phyloP scores from a whole-genome alignment of 768 basidiomycete species.

The Tephrocybe rancida region DNA sequence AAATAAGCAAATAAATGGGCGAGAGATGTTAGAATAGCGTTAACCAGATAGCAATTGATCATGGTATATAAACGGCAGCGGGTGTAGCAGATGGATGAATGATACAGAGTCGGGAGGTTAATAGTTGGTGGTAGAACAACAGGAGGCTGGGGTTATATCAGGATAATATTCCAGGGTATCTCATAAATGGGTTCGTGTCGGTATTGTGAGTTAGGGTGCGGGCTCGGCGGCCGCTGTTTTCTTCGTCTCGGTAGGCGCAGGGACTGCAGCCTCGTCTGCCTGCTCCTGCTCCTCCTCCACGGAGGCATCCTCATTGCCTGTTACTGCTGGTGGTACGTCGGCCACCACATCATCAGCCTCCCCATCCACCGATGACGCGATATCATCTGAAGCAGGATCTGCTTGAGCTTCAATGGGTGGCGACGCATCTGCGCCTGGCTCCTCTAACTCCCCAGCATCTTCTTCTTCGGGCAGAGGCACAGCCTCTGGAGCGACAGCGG shows the following conservation, averaged over 20 bases:
- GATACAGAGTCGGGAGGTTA: constrained; percentile 12
- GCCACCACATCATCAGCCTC: neutral
- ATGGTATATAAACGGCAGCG: constrained; percentile 14
- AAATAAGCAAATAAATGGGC: constrained; percentile 7
- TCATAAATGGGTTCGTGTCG: constrained; percentile 10
- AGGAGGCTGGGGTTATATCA: constrained; percentile 4
- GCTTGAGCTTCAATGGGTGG: constrained; percentile 20
- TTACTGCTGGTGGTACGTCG: neutral
- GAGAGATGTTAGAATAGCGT: constrained; percentile 6
- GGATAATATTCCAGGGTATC: constrained; percentile 16
- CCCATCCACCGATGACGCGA: constrained; percentile 11
- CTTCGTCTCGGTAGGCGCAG: constrained; percentile 1
- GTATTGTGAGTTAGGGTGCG: constrained; percentile 6
- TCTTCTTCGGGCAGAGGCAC: constrained; percentile 42
- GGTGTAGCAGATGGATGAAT: constrained; percentile 11
- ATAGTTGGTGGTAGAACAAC: constrained; percentile 8
- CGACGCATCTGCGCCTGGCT: constrained; percentile 23
- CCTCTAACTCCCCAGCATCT: constrained; percentile 38
- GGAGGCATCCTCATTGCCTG: neutral
- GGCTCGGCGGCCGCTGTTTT: constrained; percentile 1
- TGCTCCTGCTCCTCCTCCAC: neutral
- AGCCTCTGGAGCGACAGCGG: constrained; percentile 30
- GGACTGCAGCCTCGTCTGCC: neutral
- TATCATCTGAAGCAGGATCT: constrained; percentile 11
- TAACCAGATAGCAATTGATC: constrained; percentile 12